A percentile compares a stretch with the other conserved stretches of the same genome.
Evolutionary conservation across 2,329 filamentous ascomycete species (phyloP).

Genomic region (Apiospora hydei): DNA sequence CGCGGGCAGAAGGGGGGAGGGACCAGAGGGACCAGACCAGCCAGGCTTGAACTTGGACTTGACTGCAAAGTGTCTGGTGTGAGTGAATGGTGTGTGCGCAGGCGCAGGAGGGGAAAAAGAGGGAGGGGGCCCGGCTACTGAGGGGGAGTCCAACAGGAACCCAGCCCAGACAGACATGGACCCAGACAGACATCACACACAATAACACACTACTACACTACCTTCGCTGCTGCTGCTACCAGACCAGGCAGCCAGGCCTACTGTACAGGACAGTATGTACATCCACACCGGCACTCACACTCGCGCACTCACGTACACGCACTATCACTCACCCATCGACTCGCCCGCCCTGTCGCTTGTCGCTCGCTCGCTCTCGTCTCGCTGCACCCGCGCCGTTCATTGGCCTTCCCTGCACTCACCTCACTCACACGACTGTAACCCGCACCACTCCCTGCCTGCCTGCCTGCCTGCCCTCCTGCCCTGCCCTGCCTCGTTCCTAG

Average conservation of each 20-base stretch:
- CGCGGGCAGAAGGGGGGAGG: conserved; percentile 41
- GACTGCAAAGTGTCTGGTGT: conserved; percentile 8
- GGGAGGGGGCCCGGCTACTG: conserved; percentile 10
- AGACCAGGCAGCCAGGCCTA: background rate
- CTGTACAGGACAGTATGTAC: background rate
- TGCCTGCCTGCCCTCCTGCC: background rate
- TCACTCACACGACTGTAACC: conserved; percentile 7
- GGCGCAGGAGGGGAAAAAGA: conserved; percentile 9
- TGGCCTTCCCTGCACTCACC: conserved; percentile 1
- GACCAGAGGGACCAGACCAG: conserved; percentile 33
- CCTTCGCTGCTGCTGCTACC: background rate
- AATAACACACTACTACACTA: conserved; percentile 17
- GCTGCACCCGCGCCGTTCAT: conserved; percentile 1
- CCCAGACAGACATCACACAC: conserved; percentile 22
- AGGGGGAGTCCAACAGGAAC: background rate
- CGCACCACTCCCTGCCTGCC: conserved; percentile 1
- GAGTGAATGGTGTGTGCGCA: background rate
- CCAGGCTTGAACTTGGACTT: conserved; percentile 12
- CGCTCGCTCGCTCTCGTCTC: background rate
- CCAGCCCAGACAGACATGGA: conserved; percentile 5
- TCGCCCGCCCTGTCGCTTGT: background rate
- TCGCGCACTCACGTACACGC: background rate
- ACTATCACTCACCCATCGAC: background rate
- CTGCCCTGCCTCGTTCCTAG: background rate
- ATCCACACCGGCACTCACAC: background rate